Conservation (phyloP, 202 grass and related monocot genomes). For the Sporobolus alterniflorus region DNA sequence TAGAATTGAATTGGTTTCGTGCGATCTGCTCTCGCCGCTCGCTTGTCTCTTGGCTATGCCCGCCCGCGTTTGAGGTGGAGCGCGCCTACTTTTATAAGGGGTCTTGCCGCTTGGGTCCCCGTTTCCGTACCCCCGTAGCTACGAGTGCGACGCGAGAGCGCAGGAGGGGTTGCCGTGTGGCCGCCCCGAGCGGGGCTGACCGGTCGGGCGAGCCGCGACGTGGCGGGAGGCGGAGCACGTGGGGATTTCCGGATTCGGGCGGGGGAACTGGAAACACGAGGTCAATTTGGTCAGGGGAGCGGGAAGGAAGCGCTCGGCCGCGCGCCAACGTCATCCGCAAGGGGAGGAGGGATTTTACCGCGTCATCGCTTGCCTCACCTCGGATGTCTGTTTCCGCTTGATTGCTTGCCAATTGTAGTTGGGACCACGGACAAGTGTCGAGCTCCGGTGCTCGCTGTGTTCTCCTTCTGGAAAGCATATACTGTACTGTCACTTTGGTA, state of each 20-base stretch:
- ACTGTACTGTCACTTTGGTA: neutral
- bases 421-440: conserved; percentile 16
- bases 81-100: conserved; percentile 28
- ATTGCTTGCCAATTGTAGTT: neutral
- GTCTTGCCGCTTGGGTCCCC: neutral
- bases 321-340: neutral
- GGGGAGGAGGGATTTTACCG: neutral
- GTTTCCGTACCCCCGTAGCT: neutral
- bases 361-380: conserved; percentile 5
- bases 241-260: conserved; percentile 6
- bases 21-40: conserved; percentile 28
- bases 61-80: neutral
- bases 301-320: conserved; percentile 9
- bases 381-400: neutral
- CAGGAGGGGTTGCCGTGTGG: conserved; percentile 25
- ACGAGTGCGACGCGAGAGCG: neutral
- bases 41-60: neutral
- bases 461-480: conserved; percentile 18
- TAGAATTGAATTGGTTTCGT: conserved; percentile 15
- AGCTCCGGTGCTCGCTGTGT: neutral
- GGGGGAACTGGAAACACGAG: conserved; percentile 16
- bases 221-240: conserved; percentile 36
- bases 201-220: neutral
- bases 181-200: neutral
- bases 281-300: neutral